Conservation (phyloP, 2,329 filamentous ascomycete genomes). For the Emmonsia crescens region DNA sequence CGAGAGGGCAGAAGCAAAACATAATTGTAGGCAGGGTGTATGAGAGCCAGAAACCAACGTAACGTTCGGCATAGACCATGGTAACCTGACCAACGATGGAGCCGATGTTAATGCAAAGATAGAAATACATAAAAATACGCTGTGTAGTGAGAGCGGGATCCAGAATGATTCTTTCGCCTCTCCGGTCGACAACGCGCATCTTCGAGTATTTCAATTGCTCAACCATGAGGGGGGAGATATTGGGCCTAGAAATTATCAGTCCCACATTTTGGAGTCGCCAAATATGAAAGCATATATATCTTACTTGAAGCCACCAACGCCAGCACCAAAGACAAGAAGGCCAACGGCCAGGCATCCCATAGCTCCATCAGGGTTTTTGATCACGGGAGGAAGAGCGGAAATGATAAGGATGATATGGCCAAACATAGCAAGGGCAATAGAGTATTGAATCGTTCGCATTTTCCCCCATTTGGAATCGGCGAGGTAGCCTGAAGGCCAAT, state of each 20-base stretch:
- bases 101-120: conserved; percentile 56
- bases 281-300: not conserved
- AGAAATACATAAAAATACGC: conserved; percentile 35
- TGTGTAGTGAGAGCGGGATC: conserved; percentile 6
- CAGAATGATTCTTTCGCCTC: conserved; percentile 10
- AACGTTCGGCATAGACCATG: conserved; percentile 51
- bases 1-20: conserved; percentile 50
- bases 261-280: not conserved
- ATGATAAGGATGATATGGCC: conserved; percentile 59
- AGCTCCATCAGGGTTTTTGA: conserved; percentile 45
- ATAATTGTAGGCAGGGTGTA: conserved; percentile 50
- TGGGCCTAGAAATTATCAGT: conserved; percentile 36
- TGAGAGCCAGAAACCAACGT: conserved; percentile 51
- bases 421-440: conserved; percentile 51
- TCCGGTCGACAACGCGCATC: conserved; percentile 45
- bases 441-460: conserved; percentile 58
- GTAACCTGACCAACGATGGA: conserved; percentile 50
- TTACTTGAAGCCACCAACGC: conserved; percentile 67
- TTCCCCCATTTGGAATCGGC: conserved; percentile 61
- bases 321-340: conserved; percentile 58
- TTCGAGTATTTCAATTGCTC: conserved; percentile 55
- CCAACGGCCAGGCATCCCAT: conserved; percentile 55
- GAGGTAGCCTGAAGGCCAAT: conserved; percentile 30
- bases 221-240: conserved; percentile 61
- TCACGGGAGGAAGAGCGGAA: conserved; percentile 52